These are phyloP conservation scores for Plasmodium gallinaceum DNA, from an alignment of 169 alveolate genomes.

Conservation along the genomic window DNA sequence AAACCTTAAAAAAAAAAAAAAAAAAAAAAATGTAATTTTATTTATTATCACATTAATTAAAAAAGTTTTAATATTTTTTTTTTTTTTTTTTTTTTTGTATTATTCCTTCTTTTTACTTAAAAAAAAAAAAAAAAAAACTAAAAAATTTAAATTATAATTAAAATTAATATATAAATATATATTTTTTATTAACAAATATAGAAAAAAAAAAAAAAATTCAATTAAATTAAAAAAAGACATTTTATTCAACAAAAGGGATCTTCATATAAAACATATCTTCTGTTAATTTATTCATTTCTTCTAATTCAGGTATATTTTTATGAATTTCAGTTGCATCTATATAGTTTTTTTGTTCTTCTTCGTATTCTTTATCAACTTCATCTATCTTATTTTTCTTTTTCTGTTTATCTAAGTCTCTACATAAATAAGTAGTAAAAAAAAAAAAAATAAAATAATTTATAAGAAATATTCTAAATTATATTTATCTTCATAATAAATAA, in stretches of 20 bases:
- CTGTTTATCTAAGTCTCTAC: slow-evolving; percentile 74
- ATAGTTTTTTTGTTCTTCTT: slow-evolving; percentile 65
- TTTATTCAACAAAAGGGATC: slow-evolving; percentile 73
- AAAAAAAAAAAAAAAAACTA: too few relatives aligned
- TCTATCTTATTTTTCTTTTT: slow-evolving; percentile 68
- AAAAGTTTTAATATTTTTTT: not conserved
- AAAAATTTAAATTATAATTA: too few relatives aligned
- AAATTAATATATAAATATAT: too few relatives aligned
- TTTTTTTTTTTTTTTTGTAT: not conserved
- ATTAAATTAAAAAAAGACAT: too few relatives aligned
- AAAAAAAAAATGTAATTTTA: not conserved
- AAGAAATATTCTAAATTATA: too few relatives aligned
- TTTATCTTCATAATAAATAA: too few relatives aligned
- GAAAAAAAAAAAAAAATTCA: too few relatives aligned
- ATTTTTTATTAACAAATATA: too few relatives aligned
- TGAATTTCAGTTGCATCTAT: slow-evolving; percentile 57
- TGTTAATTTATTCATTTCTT: slow-evolving; percentile 66
- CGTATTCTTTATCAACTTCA: slow-evolving; percentile 72
- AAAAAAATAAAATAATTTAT: not conserved
- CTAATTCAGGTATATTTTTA: slow-evolving; percentile 62
- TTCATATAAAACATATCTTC: slow-evolving; percentile 75
- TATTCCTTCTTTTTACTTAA: too few relatives aligned
- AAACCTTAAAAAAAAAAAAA: not conserved
- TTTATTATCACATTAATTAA: too few relatives aligned
- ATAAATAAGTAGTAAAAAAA: not conserved